Evolutionary conservation across 2,329 filamentous ascomycete genomes (phyloP).

Genomic region (Aspergillus tanneri): DNA sequence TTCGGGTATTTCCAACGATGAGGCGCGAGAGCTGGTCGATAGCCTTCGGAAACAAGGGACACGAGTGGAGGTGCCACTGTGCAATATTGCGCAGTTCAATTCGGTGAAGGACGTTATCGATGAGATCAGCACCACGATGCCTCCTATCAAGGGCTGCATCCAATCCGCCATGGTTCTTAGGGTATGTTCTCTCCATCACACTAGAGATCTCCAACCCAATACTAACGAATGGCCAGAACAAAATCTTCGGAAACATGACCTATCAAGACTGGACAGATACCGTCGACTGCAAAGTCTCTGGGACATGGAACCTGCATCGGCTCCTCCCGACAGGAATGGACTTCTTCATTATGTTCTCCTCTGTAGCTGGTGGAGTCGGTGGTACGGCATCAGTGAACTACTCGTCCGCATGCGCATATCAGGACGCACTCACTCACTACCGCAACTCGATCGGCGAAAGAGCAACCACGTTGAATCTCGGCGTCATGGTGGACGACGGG

Average conservation of each 20-base stretch:
- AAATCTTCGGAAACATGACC: slow-evolving; percentile 41
- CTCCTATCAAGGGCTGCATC: slow-evolving; percentile 33
- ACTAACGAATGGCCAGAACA: slow-evolving; percentile 18
- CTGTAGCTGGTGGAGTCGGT: slow-evolving; percentile 42
- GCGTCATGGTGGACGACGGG: not conserved
- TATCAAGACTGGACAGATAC: slow-evolving; percentile 37
- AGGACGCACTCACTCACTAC: slow-evolving; percentile 32
- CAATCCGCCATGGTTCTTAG: slow-evolving; percentile 30
- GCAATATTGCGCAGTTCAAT: slow-evolving; percentile 21
- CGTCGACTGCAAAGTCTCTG: slow-evolving; percentile 39
- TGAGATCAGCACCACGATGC: slow-evolving; percentile 8
- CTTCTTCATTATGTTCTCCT: slow-evolving; percentile 41
- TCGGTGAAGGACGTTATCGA: not conserved
- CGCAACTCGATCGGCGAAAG: slow-evolving; percentile 21
- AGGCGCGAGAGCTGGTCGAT: not conserved
- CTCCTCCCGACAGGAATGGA: slow-evolving; percentile 32
- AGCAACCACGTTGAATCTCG: not conserved
- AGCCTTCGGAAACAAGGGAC: slow-evolving; percentile 3
- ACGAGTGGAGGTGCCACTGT: slow-evolving; percentile 19
- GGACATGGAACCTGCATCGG: slow-evolving; percentile 34
- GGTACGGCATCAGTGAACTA: slow-evolving; percentile 46
- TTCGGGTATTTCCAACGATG: not conserved
- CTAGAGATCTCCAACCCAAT: not conserved
- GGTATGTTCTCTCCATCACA: not conserved
- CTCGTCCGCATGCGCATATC: slow-evolving; percentile 35